Evolutionary conservation across 257 asterid genomes (phyloP).

Genomic region (Rauvolfia tetraphylla): DNA sequence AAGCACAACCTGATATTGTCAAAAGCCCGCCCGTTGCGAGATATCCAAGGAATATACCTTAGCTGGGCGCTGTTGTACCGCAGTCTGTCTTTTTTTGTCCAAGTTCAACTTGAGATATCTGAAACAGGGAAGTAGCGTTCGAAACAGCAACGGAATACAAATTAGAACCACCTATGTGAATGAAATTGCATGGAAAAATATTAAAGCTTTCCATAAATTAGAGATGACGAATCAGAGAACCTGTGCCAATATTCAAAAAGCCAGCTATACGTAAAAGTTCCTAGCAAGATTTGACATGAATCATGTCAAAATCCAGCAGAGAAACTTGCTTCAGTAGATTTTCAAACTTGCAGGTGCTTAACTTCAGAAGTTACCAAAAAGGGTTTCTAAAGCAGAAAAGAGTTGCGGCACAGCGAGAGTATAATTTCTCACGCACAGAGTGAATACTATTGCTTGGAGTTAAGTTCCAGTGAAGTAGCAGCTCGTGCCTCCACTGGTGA

Average conservation of each 20-base stretch:
- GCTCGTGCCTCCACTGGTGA: too few relatives aligned
- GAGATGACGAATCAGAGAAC: background rate
- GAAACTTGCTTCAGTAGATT: too few relatives aligned
- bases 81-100: background rate
- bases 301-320: background rate
- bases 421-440: too few relatives aligned
- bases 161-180: background rate
- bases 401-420: too few relatives aligned
- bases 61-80: background rate
- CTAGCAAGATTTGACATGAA: background rate
- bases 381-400: too few relatives aligned
- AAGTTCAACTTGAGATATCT: conserved; percentile 1
- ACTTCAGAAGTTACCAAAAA: too few relatives aligned
- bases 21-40: too few relatives aligned
- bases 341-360: too few relatives aligned
- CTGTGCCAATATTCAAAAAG: background rate
- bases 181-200: background rate
- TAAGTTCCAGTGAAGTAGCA: too few relatives aligned
- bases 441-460: too few relatives aligned
- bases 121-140: background rate
- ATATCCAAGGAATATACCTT: conserved; percentile 8
- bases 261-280: background rate
- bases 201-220: background rate
- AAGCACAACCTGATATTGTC: too few relatives aligned
- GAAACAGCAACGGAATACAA: background rate